Evolutionary conservation across 208 protist species (phyloP).

Genomic region (Leishmania aethiopica): DNA sequence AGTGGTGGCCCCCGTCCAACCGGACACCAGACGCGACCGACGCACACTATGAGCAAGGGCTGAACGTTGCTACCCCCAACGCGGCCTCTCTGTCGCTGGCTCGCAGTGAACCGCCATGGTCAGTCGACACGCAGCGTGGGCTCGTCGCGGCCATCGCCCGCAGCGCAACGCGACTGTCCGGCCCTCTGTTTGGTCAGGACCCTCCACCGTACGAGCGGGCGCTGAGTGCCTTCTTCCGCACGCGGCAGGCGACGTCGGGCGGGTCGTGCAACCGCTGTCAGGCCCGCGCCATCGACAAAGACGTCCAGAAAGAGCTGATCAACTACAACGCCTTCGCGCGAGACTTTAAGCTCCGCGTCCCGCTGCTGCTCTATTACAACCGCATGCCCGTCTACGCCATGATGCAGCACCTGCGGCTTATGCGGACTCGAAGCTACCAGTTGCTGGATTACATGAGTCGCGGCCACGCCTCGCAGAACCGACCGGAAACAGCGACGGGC

Average conservation of each 20-base stretch:
- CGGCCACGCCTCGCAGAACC: constrained; percentile 5
- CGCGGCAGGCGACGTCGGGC: constrained; percentile 21
- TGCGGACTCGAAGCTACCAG: constrained; percentile 25
- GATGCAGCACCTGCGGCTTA: constrained; percentile 21
- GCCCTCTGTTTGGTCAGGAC: neutral
- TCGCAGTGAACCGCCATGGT: constrained; percentile 29
- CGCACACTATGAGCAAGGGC: constrained; percentile 7
- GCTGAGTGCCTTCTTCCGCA: constrained; percentile 26
- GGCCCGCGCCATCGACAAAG: constrained; percentile 10
- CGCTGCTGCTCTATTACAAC: constrained; percentile 35
- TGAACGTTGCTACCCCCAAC: constrained; percentile 16
- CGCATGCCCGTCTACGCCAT: constrained; percentile 35
- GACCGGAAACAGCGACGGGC: constrained; percentile 13
- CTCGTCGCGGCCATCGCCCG: constrained; percentile 1
- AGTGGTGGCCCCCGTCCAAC: constrained; percentile 27
- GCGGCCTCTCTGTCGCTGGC: constrained; percentile 25
- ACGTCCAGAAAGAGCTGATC: constrained; percentile 10
- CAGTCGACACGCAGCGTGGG: constrained; percentile 7
- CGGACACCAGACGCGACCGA: constrained; percentile 12
- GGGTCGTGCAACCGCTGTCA: constrained; percentile 19
- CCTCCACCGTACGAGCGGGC: constrained; percentile 23
- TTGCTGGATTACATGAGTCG: constrained; percentile 28
- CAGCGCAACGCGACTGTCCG: neutral
- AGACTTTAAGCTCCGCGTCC: constrained; percentile 24
- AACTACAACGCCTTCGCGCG: constrained; percentile 26